Evolutionary conservation across 2,329 filamentous ascomycete genomes (phyloP), one percentile per base, ranked within the genome.

Genomic region (Podosphaera leucotricha): DNA sequence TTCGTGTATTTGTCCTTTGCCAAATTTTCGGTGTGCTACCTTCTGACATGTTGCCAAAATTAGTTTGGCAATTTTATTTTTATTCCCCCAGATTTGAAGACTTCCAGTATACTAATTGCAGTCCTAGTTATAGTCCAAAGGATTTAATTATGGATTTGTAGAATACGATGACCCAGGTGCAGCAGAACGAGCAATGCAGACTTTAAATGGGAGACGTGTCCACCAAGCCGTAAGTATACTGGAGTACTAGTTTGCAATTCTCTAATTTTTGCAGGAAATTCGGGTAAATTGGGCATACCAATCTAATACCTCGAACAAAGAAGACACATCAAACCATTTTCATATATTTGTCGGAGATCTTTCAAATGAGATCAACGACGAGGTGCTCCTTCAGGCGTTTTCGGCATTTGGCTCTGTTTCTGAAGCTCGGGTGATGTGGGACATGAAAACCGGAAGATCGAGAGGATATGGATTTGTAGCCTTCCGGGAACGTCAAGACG

Each of bases 271-370:
- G 19, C 59, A 93, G 84, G 90, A 98, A 70, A 98, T 98, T 50
- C 83, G 86, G 45, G 90, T 98, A 57, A 98, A 98, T 68, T 98
- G 90, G 90, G 90, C 90, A 19, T 98, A 98, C 57, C 90, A 98
- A 66, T 90, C 87, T 53, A 98, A 92, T 68, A 87, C 75, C 46
- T 69, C 74, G 22, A 90, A 74, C 68, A 98, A 95, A 65, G 90
- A 98, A 63, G 90, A 98, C 58, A 98, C 90, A 1, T 93, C 87
- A 6, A 83, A 86, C 61, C 90, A 98, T 61, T 98, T 94, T 66
- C 90, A 98, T 62, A 94, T 98, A 59, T 98, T 98, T 54, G 90
- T 98, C 46, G 90, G 90, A 48, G 90, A 98, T 59, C 65, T 98
- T 46, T 94, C 86, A 55, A 98, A 98, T 58, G 90, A 98, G 62